These are phyloP conservation scores for Sugiyamaella neomexicana DNA, from an alignment of 1,139 yeast species.

Conservation along the genomic window DNA sequence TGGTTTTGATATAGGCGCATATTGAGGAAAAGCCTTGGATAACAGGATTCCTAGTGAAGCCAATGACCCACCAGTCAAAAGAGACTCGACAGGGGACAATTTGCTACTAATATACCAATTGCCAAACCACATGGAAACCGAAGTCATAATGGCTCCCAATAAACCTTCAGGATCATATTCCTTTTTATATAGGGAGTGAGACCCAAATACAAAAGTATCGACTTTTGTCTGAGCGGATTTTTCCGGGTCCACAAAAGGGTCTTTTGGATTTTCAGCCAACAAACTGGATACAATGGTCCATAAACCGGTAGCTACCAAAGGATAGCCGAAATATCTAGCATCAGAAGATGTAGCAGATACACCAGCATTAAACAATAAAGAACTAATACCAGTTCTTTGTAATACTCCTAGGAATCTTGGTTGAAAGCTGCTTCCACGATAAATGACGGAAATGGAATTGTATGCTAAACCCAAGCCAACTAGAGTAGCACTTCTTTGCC, in stretches of 20 bases:
- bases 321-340: conserved; percentile 26
- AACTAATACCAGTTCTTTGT: conserved; percentile 41
- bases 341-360: conserved; percentile 15
- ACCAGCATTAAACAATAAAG: conserved; percentile 31
- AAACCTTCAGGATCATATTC: conserved; percentile 44
- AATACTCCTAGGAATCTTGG: conserved; percentile 41
- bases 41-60: conserved; percentile 35
- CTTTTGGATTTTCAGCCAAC: conserved; percentile 30
- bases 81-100: conserved; percentile 30
- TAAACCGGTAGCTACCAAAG: conserved; percentile 30
- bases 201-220: conserved; percentile 33
- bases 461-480: conserved; percentile 42
- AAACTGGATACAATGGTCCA: conserved; percentile 36
- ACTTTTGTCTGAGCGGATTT: conserved; percentile 40
- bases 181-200: conserved; percentile 31
- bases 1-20: conserved; percentile 40
- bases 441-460: conserved; percentile 31
- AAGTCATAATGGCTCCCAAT: conserved; percentile 39
- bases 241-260: conserved; percentile 36
- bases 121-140: conserved; percentile 40
- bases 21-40: conserved; percentile 35
- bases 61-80: conserved; percentile 34
- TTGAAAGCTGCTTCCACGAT: conserved; percentile 22
- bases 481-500: conserved; percentile 32
- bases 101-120: conserved; percentile 34